These are phyloP conservation scores for Pythium rhizo-oryzae DNA, from an alignment of 352 stramenopile species.

Conservation along the genomic window DNA sequence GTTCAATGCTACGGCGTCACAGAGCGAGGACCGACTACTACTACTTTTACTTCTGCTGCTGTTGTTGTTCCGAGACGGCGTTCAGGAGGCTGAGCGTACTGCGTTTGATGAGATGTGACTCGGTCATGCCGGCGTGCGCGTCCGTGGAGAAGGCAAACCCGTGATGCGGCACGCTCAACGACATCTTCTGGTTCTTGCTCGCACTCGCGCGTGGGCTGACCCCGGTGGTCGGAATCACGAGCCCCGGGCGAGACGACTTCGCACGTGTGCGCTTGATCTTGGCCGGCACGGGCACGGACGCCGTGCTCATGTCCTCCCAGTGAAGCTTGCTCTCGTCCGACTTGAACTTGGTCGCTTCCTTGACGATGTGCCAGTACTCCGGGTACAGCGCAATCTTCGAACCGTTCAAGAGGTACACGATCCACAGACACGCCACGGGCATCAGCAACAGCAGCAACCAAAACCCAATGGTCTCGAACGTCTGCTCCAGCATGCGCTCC, in stretches of 20 bases:
- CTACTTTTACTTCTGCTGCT: neutral
- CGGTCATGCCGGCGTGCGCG: conserved; percentile 48
- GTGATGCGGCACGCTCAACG: conserved; percentile 45
- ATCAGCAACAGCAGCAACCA: conserved; percentile 65
- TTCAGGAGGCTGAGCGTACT: conserved; percentile 2
- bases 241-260: conserved; percentile 27
- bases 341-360: conserved; percentile 73
- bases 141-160: conserved; percentile 81
- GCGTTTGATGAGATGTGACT: conserved; percentile 43
- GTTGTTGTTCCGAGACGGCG: neutral
- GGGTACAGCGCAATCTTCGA: conserved; percentile 64
- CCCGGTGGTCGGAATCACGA: conserved; percentile 45
- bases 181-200: conserved; percentile 31
- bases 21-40: neutral
- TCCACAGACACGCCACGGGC: conserved; percentile 53
- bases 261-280: conserved; percentile 9
- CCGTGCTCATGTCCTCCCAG: conserved; percentile 69
- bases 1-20: too few species aligned
- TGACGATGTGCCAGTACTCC: conserved; percentile 81
- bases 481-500: conserved; percentile 72
- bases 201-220: conserved; percentile 10
- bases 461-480: conserved; percentile 51
- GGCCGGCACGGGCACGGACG: conserved; percentile 51
- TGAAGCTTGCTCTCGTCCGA: conserved; percentile 53
- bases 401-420: conserved; percentile 53